Base-by-base conservation (phyloP, 441 rosid species). In the Aquilaria agallochum region DNA sequence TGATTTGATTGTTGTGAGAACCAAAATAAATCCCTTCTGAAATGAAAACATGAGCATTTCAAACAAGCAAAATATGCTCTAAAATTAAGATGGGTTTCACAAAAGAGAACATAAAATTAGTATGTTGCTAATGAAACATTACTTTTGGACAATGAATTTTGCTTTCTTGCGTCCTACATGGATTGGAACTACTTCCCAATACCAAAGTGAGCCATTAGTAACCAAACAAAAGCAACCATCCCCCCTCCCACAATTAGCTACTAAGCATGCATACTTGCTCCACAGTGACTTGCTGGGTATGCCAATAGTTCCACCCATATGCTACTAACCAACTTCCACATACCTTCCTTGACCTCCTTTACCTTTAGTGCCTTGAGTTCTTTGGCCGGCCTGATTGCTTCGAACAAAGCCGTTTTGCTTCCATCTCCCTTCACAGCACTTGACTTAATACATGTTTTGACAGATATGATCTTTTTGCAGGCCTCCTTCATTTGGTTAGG, bases 341-440 rank as follows among this genome's bases (percentile, higher is more conserved):
- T 79, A 50, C 61, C 51, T 45, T 13, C 57, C 0, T 12, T 5
- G 5, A 50, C 6, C 3, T 10, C 53, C 13, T 61, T 20, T 1
- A 20, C 27, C 34, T 63, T 50, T 59, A 82, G 4, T 13, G 12
- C 50, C 5, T 0, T 0, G 20, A 86, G 72, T n/a, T 71, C 74
- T 58, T 83, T 70, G 0, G 86, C 84, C 65, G 83, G 48, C 64
- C 67, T 80, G 27, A 79, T 65, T 0, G 73, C 86, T 51, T 81
- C 83, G 32, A 86, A 80, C 68, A 86, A 30, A 32, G 80, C 84
- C 0, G 86, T 79, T 55, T 76, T 81, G 77, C 92, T 83, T 63
- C 80, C 31, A 27, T 80, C 85, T 49, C 86, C 87, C 55, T 80
- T 81, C 45, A 81, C 76, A 0, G 36, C 60, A 6, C 66, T 57